phyloP scores from a whole-genome alignment of 768 basidiomycete species.

The Dentipellis sp. region DNA sequence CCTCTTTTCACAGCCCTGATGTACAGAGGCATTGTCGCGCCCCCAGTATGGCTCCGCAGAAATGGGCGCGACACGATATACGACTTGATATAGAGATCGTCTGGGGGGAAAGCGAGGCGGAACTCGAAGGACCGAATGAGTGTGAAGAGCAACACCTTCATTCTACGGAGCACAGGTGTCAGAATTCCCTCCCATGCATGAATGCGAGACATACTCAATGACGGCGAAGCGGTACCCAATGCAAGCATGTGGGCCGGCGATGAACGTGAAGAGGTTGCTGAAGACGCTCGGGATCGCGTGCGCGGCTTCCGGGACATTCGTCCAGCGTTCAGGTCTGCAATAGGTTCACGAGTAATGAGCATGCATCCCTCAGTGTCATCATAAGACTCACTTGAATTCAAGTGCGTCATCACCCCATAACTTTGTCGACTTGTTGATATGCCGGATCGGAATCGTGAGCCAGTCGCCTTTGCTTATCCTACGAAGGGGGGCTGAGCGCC shows the following conservation, averaged over 20 bases:
- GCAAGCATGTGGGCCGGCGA: slow-evolving; percentile 21
- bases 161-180: slow-evolving; percentile 5
- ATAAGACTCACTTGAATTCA: slow-evolving; percentile 16
- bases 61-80: slow-evolving; percentile 10
- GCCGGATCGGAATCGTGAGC: slow-evolving; percentile 17
- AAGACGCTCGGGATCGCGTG: slow-evolving; percentile 8
- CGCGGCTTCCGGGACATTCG: slow-evolving; percentile 4
- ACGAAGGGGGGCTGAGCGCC: not conserved
- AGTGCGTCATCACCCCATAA: slow-evolving; percentile 26
- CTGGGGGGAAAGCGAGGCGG: slow-evolving; percentile 8
- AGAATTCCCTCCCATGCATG: not conserved
- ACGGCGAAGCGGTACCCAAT: slow-evolving; percentile 22
- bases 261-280: slow-evolving; percentile 19
- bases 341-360: not conserved
- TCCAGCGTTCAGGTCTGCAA: slow-evolving; percentile 15
- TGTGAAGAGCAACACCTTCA: slow-evolving; percentile 18
- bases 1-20: no score
- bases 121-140: slow-evolving; percentile 18
- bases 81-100: slow-evolving; percentile 6
- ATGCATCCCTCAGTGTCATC: not conserved
- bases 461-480: slow-evolving; percentile 12
- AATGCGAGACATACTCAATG: slow-evolving; percentile 13
- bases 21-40: no score
- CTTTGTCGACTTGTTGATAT: slow-evolving; percentile 18
- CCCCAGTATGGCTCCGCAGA: no score